These are phyloP conservation scores for Colletotrichum lentis DNA, from an alignment of 2,329 filamentous ascomycete species.

Conservation along the genomic window DNA sequence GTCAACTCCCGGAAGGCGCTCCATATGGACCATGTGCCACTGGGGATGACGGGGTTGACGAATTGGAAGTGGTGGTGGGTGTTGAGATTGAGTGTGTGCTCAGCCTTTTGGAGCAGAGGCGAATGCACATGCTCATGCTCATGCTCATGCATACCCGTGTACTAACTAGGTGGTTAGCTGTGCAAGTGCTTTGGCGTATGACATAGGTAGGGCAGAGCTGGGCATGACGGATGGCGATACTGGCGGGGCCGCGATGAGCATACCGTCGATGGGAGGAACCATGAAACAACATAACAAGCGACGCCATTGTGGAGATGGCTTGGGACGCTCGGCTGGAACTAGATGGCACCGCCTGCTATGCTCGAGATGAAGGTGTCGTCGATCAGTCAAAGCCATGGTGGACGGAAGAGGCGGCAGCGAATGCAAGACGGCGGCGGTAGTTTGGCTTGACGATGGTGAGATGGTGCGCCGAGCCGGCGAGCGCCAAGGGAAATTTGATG, in stretches of 20 bases:
- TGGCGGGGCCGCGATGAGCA: neutral
- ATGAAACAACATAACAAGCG: constrained; percentile 6
- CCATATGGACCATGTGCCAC: neutral
- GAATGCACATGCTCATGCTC: constrained; percentile 1
- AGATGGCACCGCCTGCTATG: constrained; percentile 31
- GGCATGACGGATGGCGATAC: constrained; percentile 27
- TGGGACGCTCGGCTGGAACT: constrained; percentile 27
- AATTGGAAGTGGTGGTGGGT: constrained; percentile 26
- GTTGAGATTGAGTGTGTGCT: constrained; percentile 26
- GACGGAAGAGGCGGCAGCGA: constrained; percentile 30
- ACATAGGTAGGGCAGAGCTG: neutral
- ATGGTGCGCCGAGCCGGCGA: constrained; percentile 18
- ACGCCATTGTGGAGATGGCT: constrained; percentile 30
- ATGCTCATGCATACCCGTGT: constrained; percentile 8
- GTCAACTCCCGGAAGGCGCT: constrained; percentile 20
- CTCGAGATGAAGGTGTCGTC: constrained; percentile 33
- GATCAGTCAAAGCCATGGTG: constrained; percentile 25
- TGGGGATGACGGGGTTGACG: neutral
- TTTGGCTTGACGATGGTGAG: constrained; percentile 30
- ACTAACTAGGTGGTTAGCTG: too few relatives aligned
- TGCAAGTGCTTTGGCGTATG: constrained; percentile 10
- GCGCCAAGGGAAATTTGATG: constrained; percentile 21
- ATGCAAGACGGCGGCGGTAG: constrained; percentile 31
- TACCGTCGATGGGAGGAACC: neutral
- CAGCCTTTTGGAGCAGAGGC: constrained; percentile 21